Evolutionary conservation across 176 grass and related monocot genomes (phyloP).

Genomic region (Juncus effusus): DNA sequence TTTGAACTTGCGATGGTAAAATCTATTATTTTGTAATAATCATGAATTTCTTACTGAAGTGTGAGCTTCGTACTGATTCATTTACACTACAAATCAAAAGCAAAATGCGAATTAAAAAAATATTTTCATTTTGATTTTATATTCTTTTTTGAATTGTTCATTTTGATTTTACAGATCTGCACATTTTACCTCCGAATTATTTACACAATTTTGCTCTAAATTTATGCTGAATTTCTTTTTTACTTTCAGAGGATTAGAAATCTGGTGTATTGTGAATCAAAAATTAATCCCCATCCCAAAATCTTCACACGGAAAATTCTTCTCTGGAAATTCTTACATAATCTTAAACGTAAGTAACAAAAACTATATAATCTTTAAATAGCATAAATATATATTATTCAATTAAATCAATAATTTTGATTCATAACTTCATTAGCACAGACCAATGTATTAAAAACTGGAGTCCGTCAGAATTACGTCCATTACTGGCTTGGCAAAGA

Average conservation of each 20-base stretch:
- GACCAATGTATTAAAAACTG: conserved; percentile 60
- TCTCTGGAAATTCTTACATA: conserved; percentile 54
- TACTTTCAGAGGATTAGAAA: conserved; percentile 50
- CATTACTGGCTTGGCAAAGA: conserved; percentile 87
- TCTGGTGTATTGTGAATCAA: conserved; percentile 69
- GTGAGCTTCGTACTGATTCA: no score
- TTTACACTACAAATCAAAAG: no score
- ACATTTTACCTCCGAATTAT: not conserved
- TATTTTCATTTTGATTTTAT: not conserved
- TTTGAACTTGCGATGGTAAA: not conserved
- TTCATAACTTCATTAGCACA: conserved; percentile 25
- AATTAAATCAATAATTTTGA: conserved; percentile 13
- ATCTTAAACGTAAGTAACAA: conserved; percentile 51
- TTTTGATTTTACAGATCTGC: not conserved
- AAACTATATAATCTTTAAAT: not conserved
- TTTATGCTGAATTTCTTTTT: conserved; percentile 10
- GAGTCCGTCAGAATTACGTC: conserved; percentile 48
- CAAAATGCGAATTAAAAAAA: not conserved
- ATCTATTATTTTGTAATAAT: no score
- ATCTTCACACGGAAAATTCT: conserved; percentile 69
- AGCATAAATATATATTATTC: not conserved
- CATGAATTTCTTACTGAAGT: not conserved
- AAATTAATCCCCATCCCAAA: conserved; percentile 45
- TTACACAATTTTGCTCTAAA: not conserved
- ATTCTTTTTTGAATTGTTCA: not conserved